Base-by-base conservation (phyloP, 2,329 filamentous ascomycete species). In the Fusarium sp. region DNA sequence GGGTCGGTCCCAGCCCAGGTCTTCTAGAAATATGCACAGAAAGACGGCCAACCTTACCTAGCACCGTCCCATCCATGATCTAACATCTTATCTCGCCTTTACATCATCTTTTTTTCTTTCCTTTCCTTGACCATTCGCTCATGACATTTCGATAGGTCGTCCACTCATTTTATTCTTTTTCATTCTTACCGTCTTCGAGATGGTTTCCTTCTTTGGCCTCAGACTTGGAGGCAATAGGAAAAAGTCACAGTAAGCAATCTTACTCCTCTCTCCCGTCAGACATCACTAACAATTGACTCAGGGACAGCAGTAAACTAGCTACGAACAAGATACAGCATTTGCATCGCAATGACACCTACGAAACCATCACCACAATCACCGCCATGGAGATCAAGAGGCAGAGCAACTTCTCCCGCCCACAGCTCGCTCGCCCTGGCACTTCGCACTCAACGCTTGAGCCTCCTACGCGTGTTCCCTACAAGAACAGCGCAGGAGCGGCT, bases 131-230 rank as follows among this genome's bases (percentile, higher is more conserved):
- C 34, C 34, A 32, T 25, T 22, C 44, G n/a, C 44, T 38, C 24
- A 40, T 56, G 58, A 43, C 16, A 59, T 66, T 40, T 41, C 53
- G 44, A 34, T 27, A 67, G 47, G 53, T 66, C 47, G 54, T 29
- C 38, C 18, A 51, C 48, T 52, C 30, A 34, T 53, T 48, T 25
- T 16, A 27, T 47, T 53, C 34, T 13, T 45, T 45, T 20, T 18
- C 43, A 54, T 48, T 54, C 62, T 54, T 32, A 24, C 6, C 18
- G 25, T 34, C 25, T 45, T 59, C 69, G 67, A 63, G 58, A 88
- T 89, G 87, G 87, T 88, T 24, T 88, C 87, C 4, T 87, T 89
- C 69, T 88, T 88, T 68, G 86, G 86, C 52, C 79, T 89, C 75
- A 87, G 84, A 75, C 80, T 88, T 64, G 85, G 86, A 52, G 82